Base-by-base conservation (phyloP, 2,329 filamentous ascomycete species). In the Kalaharituber pfeilii region DNA sequence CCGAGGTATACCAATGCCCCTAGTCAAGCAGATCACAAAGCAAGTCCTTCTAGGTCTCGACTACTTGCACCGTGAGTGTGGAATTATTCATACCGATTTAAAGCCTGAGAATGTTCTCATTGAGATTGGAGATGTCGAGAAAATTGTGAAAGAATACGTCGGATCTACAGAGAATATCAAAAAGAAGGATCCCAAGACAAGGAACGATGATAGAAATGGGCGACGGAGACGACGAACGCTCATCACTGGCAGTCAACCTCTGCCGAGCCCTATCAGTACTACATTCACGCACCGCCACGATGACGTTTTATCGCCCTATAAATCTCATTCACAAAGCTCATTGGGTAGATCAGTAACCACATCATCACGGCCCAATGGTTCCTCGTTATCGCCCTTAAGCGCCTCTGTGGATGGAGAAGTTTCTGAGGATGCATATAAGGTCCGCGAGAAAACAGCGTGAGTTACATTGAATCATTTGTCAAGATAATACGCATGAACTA, bases 41-140 rank as follows among this genome's bases (percentile, higher is more conserved):
- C 91, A 98, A 71, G 91, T 96, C 8, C 75, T 98, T 49, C 78
- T 98, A 26, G 91, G 91, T 39, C 75, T 98, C 59, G 91, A 98
- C 69, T 96, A 96, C 67, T 77, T 98, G 36, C 91, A 98, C 69
- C 81, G 91, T 64, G 89, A 98, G 71, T 98, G 91, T 70, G 91
- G 91, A 66, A 96, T 98, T 71, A 95, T 98, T 66, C 91, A 98
- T 70, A 96, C 91, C 57, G 89, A 95, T 67, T 72, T 96, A 63
- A 95, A 98, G 70, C 91, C 91, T 49, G 91, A 98, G 68, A 98
- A 98, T 66, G 91, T 98, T 28, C 75, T 98, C 61, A 96, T 98
- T 67, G 91, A 98, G 71, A 96, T 98, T 66, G 91, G 91, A 62
- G 91, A 98, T 64, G 91, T 98, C 50, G 91, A 98, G 72, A 86